Base-by-base conservation (phyloP, 73 alveolate genomes). In the Durusdinium trenchii region DNA sequence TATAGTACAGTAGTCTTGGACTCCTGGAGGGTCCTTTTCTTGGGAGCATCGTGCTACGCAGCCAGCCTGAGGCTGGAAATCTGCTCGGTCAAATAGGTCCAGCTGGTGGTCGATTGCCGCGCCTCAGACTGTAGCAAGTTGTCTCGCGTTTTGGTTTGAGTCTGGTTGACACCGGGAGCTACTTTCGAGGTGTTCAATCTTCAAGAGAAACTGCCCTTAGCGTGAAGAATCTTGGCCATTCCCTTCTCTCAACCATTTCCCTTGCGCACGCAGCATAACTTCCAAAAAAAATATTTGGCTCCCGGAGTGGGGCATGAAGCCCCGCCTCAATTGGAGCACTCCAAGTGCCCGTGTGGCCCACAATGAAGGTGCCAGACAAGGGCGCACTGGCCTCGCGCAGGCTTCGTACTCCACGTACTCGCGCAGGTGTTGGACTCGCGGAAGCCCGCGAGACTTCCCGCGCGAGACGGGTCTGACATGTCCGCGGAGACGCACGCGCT, bases 301-400 rank as follows among this genome's bases (percentile, higher is more conserved):
- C n/a, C n/a, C n/a, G n/a, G n/a, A n/a, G n/a, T n/a, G n/a, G n/a
- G 23, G 51, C 32, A 23, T 10, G 54, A 43, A 20, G 50, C 47
- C 50, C 69, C 28, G 94, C 96, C 84, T 89, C 67, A 36, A 89
- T 89, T 26, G 85, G 32, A 48, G 47, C n/a, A 47, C 86, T 89
- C 96, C 96, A 89, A 0, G 86, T 64, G 42, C 96, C 96, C 36
- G 86, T 89, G 86, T 89, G 96, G 45, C 96, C 96, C 50, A 89
- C 86, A 18, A 12, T 28, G 43, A 89, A 89, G 45, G 52, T 64
- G n/a, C 96, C 96, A 42, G 64, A 43, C 69, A 89, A 36, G 10
- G 96, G 96, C 3, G 86, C 52, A 2, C 86, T 89, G 18, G 96
- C 96, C 73, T 60, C 4, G n/a, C 42, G 42, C 38, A 12, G 78